Evolutionary conservation across 441 rosid species (phyloP).

Genomic region (Syzygium malaccense): DNA sequence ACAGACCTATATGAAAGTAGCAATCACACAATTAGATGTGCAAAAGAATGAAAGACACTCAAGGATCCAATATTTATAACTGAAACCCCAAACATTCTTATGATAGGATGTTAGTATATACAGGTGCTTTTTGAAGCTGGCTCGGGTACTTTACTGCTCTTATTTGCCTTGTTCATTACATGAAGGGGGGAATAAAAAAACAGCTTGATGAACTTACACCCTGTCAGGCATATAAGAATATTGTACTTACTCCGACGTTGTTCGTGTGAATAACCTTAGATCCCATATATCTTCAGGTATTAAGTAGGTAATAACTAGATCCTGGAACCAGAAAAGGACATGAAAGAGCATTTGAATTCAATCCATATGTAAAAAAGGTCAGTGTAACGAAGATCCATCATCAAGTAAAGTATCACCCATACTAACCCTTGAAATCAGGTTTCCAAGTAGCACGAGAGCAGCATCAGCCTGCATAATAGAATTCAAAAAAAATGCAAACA

Average conservation of each 20-base stretch:
- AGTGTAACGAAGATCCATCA: neutral
- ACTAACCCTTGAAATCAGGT: slow-evolving; percentile 65
- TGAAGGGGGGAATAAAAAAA: neutral
- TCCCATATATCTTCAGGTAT: slow-evolving; percentile 96
- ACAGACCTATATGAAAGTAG: slow-evolving; percentile 57
- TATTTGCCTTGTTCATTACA: neutral
- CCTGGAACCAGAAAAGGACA: slow-evolving; percentile 36
- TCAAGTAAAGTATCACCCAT: neutral
- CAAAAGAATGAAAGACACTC: neutral
- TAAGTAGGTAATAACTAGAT: slow-evolving; percentile 31
- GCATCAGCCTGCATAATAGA: slow-evolving; percentile 73
- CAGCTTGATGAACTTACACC: neutral
- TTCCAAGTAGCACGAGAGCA: slow-evolving; percentile 70
- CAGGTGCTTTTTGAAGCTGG: neutral
- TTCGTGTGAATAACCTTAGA: slow-evolving; percentile 66
- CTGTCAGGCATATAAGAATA: neutral
- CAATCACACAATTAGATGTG: slow-evolving; percentile 9
- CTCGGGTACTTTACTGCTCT: neutral
- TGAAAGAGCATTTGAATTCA: neutral
- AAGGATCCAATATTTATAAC: neutral
- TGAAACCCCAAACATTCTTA: neutral
- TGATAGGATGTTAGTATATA: neutral
- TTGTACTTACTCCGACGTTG: slow-evolving; percentile 59
- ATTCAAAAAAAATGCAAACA: slow-evolving; percentile 3
- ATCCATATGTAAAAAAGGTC: slow-evolving; percentile 4